Evolutionary conservation across 352 stramenopile genomes (phyloP).

Genomic region (Pythium coloratum): DNA sequence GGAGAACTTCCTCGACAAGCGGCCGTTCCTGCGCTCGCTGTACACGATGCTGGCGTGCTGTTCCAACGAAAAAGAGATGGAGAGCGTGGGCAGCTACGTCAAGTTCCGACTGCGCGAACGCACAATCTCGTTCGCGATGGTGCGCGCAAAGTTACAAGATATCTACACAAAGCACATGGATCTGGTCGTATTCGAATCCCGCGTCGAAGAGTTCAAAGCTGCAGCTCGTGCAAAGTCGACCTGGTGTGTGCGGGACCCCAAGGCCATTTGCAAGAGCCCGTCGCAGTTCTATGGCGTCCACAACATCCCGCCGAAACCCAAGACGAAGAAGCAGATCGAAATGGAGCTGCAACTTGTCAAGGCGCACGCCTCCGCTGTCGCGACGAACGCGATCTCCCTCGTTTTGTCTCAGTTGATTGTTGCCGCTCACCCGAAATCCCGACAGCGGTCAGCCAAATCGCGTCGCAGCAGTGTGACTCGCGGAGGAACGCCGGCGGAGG

Average conservation of each 20-base stretch:
- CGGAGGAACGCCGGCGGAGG: conserved; percentile 12
- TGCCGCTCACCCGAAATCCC: conserved; percentile 15
- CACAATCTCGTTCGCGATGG: conserved; percentile 30
- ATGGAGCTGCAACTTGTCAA: conserved; percentile 28
- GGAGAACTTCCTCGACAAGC: conserved; percentile 47
- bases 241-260: conserved; percentile 61
- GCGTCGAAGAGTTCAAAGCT: conserved; percentile 40
- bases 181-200: conserved; percentile 38
- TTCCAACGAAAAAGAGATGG: conserved; percentile 56
- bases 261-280: conserved; percentile 41
- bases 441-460: conserved; percentile 13
- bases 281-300: conserved; percentile 58
- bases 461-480: conserved; percentile 9
- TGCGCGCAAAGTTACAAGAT: conserved; percentile 15
- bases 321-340: conserved; percentile 47
- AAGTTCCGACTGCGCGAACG: conserved; percentile 50
- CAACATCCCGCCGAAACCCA: conserved; percentile 40
- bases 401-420: conserved; percentile 41
- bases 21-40: conserved; percentile 52
- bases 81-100: conserved; percentile 46
- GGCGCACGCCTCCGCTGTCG: conserved; percentile 32
- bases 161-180: conserved; percentile 44
- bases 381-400: conserved; percentile 35
- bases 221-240: conserved; percentile 47
- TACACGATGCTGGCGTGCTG: conserved; percentile 57